phyloP scores from a whole-genome alignment of 805 yeast species.

The Barnettozyma wickerhamii region DNA sequence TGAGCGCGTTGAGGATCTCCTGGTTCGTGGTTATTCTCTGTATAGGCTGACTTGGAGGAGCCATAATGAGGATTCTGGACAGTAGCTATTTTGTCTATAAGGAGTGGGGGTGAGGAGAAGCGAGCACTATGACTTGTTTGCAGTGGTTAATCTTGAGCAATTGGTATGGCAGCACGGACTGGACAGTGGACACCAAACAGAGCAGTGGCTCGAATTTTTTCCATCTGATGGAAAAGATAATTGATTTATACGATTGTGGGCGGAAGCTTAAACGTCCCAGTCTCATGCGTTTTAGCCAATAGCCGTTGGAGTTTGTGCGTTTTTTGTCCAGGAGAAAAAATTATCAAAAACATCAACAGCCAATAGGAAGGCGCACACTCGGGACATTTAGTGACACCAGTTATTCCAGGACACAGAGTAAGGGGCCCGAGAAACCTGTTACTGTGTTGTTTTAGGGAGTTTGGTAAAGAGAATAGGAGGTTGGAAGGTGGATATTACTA shows the following conservation, averaged over 20 bases:
- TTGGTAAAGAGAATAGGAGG: neutral
- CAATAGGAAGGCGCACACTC: conserved; percentile 9
- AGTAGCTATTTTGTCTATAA: too few species aligned
- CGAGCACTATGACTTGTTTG: too few species aligned
- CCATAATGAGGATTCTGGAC: neutral
- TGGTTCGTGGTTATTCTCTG: conserved; percentile 18
- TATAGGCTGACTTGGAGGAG: neutral
- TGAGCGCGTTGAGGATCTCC: conserved; percentile 22
- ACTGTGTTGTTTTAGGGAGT: neutral
- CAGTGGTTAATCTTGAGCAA: too few species aligned
- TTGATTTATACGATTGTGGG: conserved; percentile 5
- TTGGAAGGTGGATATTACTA: too few species aligned
- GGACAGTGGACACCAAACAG: too few species aligned
- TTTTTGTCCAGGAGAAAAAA: conserved; percentile 13
- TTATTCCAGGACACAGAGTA: neutral
- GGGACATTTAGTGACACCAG: conserved; percentile 7
- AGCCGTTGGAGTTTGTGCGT: neutral
- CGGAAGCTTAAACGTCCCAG: neutral
- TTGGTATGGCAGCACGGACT: too few species aligned
- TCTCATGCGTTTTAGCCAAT: neutral
- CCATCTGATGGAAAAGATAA: conserved; percentile 15
- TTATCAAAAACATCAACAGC: conserved; percentile 26
- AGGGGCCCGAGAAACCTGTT: neutral
- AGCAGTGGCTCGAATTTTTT: neutral
- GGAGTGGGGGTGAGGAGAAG: neutral